Base-by-base conservation (phyloP, 108 stramenopile genomes). In the Conticribra weissflogii region DNA sequence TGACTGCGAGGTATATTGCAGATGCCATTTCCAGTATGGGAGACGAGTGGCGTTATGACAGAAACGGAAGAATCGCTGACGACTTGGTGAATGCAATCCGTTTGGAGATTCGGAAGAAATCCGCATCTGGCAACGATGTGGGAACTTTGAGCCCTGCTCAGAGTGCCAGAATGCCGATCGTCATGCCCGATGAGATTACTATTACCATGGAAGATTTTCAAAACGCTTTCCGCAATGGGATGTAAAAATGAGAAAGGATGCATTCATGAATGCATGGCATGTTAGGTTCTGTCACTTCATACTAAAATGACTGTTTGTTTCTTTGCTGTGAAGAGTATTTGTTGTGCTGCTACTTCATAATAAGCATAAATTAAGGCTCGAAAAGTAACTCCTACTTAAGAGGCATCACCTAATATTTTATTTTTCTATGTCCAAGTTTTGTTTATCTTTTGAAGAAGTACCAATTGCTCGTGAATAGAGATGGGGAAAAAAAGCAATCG, bases 131-230 rank as follows among this genome's bases (percentile, higher is more conserved):
- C 23, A 89, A 90, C 66, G 84, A 85, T 52, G 71, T 88, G 63
- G 88, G 90, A 61, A 66, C 89, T 31, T 65, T 94, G 71, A 87
- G 84, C 63, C 88, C 88, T n/a, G 72, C 84, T 22, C 76, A 77
- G 49, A 71, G 84, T 47, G 72, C 83, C 15, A 84, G 86, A 41
- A 86, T 92, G 83, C 93, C 93, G 9, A 74, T 88, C 15, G 70
- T 81, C 22, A 66, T 78, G 34, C 90, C 90, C 23, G 90, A 92
- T 61, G 93, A 94, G 77, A 72, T 94, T 16, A 81, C 85, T 61
- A 83, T 94, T 46, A 91, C 89, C 5, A 89, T 91, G 70, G 93
- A 94, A 77, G 93, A 94, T 74, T 83, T 94, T 51, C 89, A 94
- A 59, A 91, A 91, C 85, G 93, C 93, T 1, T 88, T 94, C 76